A percentile compares a stretch with the other conserved stretches of the same genome.
Conservation (phyloP, 2,329 filamentous ascomycete genomes). For the Myriosclerotinia duriaeana region DNA sequence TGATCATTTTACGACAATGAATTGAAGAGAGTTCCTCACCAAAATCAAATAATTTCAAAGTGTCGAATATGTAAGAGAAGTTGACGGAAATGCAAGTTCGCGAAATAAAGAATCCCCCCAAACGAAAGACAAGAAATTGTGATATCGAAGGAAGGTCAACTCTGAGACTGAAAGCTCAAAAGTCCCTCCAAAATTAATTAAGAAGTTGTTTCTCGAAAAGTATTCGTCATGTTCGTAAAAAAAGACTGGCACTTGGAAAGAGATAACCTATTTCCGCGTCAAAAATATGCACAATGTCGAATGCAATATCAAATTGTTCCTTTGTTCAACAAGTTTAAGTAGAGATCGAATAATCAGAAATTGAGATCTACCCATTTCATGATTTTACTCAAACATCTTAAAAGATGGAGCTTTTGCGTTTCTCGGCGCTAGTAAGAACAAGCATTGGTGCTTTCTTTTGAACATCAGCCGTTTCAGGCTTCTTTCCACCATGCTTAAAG, state of each 20-base stretch:
- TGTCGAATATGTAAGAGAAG: not conserved
- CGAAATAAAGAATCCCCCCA: not conserved
- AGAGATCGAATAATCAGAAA: conserved; percentile 38
- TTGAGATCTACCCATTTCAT: conserved; percentile 41
- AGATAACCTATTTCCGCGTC: conserved; percentile 20
- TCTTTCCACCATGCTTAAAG: conserved; percentile 60
- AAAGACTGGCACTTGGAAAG: conserved; percentile 27
- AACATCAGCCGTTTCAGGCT: conserved; percentile 56
- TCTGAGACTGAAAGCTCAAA: conserved; percentile 1
- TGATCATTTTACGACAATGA: not conserved
- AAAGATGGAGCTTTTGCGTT: conserved; percentile 73
- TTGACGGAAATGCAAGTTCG: not conserved
- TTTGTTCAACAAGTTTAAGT: conserved; percentile 27
- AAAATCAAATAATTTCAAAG: not conserved
- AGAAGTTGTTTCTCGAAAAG: conserved; percentile 21
- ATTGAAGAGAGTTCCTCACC: not conserved
- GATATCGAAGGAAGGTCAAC: conserved; percentile 16
- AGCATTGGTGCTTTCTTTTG: conserved; percentile 84
- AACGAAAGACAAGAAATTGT: not conserved
- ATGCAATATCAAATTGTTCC: conserved; percentile 44
- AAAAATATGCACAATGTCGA: conserved; percentile 42
- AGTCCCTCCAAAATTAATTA: conserved; percentile 22
- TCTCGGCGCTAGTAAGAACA: conserved; percentile 84
- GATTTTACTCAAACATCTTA: conserved; percentile 42
- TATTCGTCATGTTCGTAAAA: conserved; percentile 40